Evolutionary conservation across 441 rosid genomes (phyloP).

Genomic region (Gossypium aridum): DNA sequence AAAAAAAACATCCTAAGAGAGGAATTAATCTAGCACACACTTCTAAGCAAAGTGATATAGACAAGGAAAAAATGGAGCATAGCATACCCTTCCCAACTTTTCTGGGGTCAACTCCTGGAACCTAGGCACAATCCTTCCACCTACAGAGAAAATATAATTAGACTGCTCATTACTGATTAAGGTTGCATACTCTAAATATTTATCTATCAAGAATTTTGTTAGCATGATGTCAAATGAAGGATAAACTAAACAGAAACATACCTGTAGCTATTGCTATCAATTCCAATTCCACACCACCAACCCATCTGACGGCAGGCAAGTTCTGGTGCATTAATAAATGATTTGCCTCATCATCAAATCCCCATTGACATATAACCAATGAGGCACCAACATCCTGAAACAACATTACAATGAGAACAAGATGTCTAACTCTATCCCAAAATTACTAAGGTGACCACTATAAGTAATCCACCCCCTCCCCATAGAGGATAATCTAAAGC

Average conservation of each 20-base stretch:
- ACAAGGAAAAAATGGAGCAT: constrained; percentile 7
- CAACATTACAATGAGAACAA: constrained; percentile 1
- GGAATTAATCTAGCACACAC: neutral
- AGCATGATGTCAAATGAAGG: neutral
- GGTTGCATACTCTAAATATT: neutral
- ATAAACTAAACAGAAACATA: constrained; percentile 17
- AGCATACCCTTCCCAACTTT: constrained; percentile 78
- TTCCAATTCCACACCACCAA: constrained; percentile 97
- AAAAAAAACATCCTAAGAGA: neutral
- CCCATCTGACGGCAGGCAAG: constrained; percentile 99
- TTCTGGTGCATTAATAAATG: constrained; percentile 91
- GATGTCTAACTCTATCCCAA: neutral
- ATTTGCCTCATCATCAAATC: constrained; percentile 98
- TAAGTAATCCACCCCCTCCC: neutral
- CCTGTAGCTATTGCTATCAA: constrained; percentile 99
- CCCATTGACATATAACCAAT: constrained; percentile 98
- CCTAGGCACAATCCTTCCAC: constrained; percentile 98
- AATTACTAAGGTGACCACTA: neutral
- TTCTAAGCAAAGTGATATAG: neutral
- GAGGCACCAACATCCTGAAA: constrained; percentile 96
- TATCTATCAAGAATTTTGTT: neutral
- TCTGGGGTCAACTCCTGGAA: constrained; percentile 96
- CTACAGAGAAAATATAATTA: constrained; percentile 30
- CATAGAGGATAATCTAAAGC: neutral
- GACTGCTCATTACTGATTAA: neutral